Evolutionary conservation across 176 grass and related monocot genomes (phyloP), one percentile per base, ranked within the genome.

Genomic region (Carex myosuroides): DNA sequence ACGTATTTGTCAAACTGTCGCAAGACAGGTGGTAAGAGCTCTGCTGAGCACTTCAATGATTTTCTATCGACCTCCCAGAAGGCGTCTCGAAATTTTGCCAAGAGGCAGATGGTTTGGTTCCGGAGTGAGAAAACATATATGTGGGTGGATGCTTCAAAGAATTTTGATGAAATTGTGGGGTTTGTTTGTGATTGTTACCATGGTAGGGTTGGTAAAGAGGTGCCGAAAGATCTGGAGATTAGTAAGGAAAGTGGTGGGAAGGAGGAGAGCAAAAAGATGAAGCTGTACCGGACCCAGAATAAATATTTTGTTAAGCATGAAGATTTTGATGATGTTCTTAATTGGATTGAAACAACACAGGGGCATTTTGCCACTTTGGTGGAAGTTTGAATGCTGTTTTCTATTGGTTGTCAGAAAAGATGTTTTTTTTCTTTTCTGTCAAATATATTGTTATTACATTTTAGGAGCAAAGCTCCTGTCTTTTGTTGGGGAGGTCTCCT

Each of bases 81-180:
- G 13, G 68, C 85, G 13, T 94, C 94, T 1, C 87, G 92, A 67
- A 97, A 97, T 78, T 97, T 92, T 70, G 87, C 94, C 65, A 97
- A 92, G 88, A 90, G 92, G 85, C 94, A 94, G 78, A 79, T 92
- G 41, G 91, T 90, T 39, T 97, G 92, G 94, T 94, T 92, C 80
- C 83, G 94, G 54, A 97, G 92, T 1, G 92, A 97, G 80, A 89
- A 54, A 48, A 90, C 93, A 39, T 97, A 94, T 77, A 64, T 84
- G 41, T 97, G 94, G 94, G 60, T 97, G 6, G 88, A 97, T 29
- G 85, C 85, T 8, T 94, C 88, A 1, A 70, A 77, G 58, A 90
- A 87, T 56, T 97, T 94, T 26, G 90, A 97, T 41, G 79, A 55
- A 8, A 80, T 94, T 77, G 69, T 84, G 13, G 85, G 87, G 1